Evolutionary conservation across 1,284 basidiomycete genomes (phyloP).

Genomic region (Malassezia vespertilionis): DNA sequence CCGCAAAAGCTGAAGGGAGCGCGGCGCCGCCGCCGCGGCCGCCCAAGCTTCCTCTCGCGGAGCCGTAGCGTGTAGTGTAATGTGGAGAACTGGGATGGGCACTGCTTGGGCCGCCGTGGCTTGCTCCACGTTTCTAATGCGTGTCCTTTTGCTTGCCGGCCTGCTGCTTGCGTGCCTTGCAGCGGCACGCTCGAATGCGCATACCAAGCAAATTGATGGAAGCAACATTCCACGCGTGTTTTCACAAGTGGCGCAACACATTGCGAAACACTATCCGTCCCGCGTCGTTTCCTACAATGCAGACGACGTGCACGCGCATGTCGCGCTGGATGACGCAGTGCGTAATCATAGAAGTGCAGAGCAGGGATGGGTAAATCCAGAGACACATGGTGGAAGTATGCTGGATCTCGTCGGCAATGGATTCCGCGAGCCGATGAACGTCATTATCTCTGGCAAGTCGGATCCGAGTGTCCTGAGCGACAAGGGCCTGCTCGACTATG

Average conservation of each 20-base stretch:
- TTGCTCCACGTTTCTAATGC: too few species aligned
- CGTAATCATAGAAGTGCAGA: neutral
- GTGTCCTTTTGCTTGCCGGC: too few species aligned
- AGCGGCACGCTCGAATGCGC: too few species aligned
- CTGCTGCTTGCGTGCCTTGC: too few species aligned
- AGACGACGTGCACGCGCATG: conserved; percentile 20
- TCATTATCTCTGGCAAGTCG: conserved; percentile 71
- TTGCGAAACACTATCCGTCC: conserved; percentile 18
- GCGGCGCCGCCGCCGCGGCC: conserved; percentile 9
- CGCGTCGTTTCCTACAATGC: conserved; percentile 16
- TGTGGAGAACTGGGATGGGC: too few species aligned
- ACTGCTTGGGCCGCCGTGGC: too few species aligned
- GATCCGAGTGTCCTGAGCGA: conserved; percentile 62
- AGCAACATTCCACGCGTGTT: conserved; percentile 1
- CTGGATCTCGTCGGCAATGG: conserved; percentile 56
- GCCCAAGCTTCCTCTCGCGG: conserved; percentile 11
- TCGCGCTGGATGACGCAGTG: conserved; percentile 18
- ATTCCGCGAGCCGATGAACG: conserved; percentile 78
- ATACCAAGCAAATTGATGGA: too few species aligned
- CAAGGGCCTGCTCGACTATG: conserved; percentile 67
- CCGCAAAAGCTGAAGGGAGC: too few species aligned
- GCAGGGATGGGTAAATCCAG: conserved; percentile 30
- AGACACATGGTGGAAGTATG: conserved; percentile 30
- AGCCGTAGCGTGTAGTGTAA: too few species aligned
- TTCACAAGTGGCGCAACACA: neutral